These are phyloP conservation scores for Phytophthora uliginosa DNA, from an alignment of 352 stramenopile genomes.

Conservation along the genomic window DNA sequence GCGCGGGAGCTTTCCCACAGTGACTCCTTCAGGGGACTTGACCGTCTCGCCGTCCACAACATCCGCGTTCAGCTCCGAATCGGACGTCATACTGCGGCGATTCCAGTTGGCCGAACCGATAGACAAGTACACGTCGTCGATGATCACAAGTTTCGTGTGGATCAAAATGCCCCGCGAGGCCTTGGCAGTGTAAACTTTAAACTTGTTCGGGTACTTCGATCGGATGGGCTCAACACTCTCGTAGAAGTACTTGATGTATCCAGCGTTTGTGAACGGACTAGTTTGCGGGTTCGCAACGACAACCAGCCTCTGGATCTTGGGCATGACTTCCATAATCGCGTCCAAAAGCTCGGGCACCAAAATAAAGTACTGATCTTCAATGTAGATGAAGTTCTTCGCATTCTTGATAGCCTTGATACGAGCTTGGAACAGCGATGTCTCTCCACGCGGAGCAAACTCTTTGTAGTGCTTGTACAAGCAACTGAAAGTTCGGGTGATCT, in stretches of 20 bases:
- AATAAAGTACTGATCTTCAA: conserved; percentile 25
- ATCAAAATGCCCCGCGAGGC: conserved; percentile 43
- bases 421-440: conserved; percentile 51
- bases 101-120: conserved; percentile 75
- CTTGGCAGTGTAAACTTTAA: conserved; percentile 50
- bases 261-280: conserved; percentile 29
- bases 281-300: conserved; percentile 48
- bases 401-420: conserved; percentile 51
- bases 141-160: conserved; percentile 60
- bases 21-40: conserved; percentile 33
- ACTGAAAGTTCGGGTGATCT: conserved; percentile 67
- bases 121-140: conserved; percentile 73
- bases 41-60: conserved; percentile 49
- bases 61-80: conserved; percentile 62
- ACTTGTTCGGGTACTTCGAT: conserved; percentile 33
- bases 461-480: conserved; percentile 57
- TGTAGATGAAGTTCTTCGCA: conserved; percentile 43
- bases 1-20: conserved; percentile 46
- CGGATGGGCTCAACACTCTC: conserved; percentile 57
- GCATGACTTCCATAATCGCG: conserved; percentile 56
- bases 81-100: conserved; percentile 43
- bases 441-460: conserved; percentile 54
- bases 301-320: conserved; percentile 50
- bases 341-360: conserved; percentile 50
- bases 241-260: conserved; percentile 62